A percentile compares a stretch with the other conserved stretches of the same genome.
Evolutionary conservation across 1,139 yeast species (phyloP).

Genomic region (Lodderomyces oxycetoniae): DNA sequence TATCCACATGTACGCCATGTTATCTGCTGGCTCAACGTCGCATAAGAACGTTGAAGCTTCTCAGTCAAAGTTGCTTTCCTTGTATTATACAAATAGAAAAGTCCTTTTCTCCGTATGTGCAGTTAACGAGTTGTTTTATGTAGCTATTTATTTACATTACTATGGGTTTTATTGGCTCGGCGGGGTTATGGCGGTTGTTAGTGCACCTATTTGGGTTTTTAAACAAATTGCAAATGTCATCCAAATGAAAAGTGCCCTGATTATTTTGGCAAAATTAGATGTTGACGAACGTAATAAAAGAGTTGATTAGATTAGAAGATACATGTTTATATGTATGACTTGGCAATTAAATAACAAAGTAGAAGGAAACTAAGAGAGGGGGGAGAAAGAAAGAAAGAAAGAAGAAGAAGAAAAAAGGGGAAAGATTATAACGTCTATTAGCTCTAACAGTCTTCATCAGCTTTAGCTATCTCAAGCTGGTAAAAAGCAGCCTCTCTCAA

Average conservation of each 20-base stretch:
- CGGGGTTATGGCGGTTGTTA: constrained; percentile 56
- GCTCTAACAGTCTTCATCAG: too few species aligned
- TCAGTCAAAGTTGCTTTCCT: constrained; percentile 65
- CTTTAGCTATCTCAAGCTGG: constrained; percentile 29
- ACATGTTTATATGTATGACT: neutral
- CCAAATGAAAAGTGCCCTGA: constrained; percentile 83
- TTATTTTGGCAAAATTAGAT: constrained; percentile 74
- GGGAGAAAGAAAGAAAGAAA: neutral
- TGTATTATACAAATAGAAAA: constrained; percentile 80
- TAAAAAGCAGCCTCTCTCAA: constrained; percentile 35
- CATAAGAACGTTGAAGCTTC: constrained; percentile 81
- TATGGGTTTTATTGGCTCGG: constrained; percentile 66
- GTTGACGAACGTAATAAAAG: constrained; percentile 45
- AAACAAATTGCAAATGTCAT: constrained; percentile 89
- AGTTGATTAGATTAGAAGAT: constrained; percentile 1
- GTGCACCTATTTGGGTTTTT: constrained; percentile 84
- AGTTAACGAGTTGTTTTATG: constrained; percentile 86
- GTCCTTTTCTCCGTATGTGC: constrained; percentile 89
- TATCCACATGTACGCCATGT: constrained; percentile 97
- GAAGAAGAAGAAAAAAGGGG: neutral
- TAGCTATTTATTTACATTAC: constrained; percentile 76
- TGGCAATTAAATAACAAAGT: neutral
- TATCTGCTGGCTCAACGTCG: constrained; percentile 69
- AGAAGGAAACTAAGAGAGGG: too few species aligned
- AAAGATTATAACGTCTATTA: too few species aligned